Conservation (phyloP, 208 protist species). For the Blechomonas ayalai region DNA sequence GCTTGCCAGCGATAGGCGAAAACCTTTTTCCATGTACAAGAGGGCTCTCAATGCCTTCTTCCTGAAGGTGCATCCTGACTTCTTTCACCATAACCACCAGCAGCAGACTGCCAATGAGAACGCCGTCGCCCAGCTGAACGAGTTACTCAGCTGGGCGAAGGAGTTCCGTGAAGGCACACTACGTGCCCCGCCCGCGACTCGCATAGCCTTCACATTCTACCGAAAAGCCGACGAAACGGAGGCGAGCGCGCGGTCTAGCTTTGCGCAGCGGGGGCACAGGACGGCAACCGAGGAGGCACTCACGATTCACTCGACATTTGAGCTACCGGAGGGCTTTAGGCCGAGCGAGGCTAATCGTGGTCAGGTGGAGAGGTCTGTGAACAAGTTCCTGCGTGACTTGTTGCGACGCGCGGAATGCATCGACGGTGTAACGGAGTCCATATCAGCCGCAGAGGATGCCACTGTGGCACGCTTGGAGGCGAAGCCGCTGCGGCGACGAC, state of each 20-base stretch:
- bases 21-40: slow-evolving; percentile 72
- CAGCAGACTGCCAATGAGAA: slow-evolving; percentile 80
- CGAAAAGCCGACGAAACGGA: slow-evolving; percentile 33
- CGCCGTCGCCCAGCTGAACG: slow-evolving; percentile 86
- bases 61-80: slow-evolving; percentile 90
- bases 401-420: slow-evolving; percentile 79
- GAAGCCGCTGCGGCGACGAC: slow-evolving; percentile 63
- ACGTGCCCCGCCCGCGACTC: slow-evolving; percentile 61
- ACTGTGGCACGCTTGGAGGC: slow-evolving; percentile 66
- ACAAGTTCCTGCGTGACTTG: slow-evolving; percentile 87
- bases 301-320: slow-evolving; percentile 66
- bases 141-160: slow-evolving; percentile 85
- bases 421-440: slow-evolving; percentile 66
- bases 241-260: neutral
- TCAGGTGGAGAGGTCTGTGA: slow-evolving; percentile 73
- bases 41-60: slow-evolving; percentile 88
- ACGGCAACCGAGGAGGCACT: slow-evolving; percentile 5
- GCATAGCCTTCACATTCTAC: slow-evolving; percentile 81
- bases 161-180: slow-evolving; percentile 75
- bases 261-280: slow-evolving; percentile 2
- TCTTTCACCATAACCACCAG: slow-evolving; percentile 75
- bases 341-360: slow-evolving; percentile 72
- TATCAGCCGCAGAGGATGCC: slow-evolving; percentile 73
- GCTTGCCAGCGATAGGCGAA: no score
- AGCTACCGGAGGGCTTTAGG: slow-evolving; percentile 67